Evolutionary conservation across 306 rosid species (phyloP).

Genomic region (Ormosia emarginata): DNA sequence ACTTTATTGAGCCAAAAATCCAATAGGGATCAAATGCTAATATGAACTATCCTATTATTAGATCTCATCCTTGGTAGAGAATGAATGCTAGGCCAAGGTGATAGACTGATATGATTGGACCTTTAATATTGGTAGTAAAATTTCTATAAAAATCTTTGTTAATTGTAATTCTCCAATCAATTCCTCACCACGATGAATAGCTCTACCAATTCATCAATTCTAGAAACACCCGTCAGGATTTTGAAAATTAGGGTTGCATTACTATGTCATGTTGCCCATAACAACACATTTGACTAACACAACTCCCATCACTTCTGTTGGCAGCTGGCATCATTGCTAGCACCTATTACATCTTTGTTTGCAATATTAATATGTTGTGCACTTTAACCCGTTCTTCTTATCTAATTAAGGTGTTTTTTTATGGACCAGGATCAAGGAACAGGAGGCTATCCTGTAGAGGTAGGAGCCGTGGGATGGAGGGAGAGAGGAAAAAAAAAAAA

Average conservation of each 20-base stretch:
- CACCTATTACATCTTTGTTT: conserved; percentile 7
- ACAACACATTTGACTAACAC: conserved; percentile 22
- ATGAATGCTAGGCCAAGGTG: neutral
- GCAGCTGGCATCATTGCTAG: neutral
- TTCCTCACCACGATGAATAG: neutral
- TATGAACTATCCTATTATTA: neutral
- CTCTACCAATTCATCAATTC: neutral
- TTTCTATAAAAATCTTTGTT: neutral
- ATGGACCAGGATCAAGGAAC: too few relatives aligned
- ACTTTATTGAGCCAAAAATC: too few relatives aligned
- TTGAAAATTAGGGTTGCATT: conserved; percentile 8
- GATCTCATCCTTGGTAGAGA: neutral
- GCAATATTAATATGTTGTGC: neutral
- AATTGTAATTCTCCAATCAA: neutral
- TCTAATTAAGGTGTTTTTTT: neutral
- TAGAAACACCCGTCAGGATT: neutral
- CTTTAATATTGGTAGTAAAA: neutral
- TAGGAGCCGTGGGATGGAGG: too few relatives aligned
- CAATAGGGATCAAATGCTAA: neutral
- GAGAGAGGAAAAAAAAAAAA: too few relatives aligned
- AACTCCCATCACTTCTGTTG: neutral
- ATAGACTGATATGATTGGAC: neutral
- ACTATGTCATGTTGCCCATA: neutral
- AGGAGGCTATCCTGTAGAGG: too few relatives aligned
- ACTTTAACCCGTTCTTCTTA: neutral